phyloP scores from a whole-genome alignment of 2,329 filamentous ascomycete species.

The Rasamsonia emersonii region DNA sequence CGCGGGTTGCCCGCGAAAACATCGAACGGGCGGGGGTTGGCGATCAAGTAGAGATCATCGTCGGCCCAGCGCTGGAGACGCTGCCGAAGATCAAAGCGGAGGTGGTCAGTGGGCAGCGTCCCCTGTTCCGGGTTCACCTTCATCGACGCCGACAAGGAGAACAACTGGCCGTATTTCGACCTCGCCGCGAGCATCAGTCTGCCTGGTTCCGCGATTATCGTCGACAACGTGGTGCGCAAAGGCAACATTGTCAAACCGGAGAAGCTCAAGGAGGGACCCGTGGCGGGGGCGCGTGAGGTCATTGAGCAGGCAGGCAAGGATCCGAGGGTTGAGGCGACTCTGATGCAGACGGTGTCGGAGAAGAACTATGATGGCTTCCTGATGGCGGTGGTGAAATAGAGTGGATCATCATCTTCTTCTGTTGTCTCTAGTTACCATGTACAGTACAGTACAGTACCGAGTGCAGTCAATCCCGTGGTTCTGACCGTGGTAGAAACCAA shows the following conservation, averaged over 20 bases:
- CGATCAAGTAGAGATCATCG: background rate
- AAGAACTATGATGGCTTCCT: background rate
- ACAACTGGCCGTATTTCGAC: conserved; percentile 1
- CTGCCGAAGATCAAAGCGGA: background rate
- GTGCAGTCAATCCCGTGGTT: too few relatives aligned
- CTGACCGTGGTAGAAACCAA: too few relatives aligned
- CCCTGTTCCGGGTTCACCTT: background rate
- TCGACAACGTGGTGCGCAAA: conserved; percentile 1
- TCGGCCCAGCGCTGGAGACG: background rate
- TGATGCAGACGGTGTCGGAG: background rate
- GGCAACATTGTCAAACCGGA: background rate
- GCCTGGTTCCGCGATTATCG: background rate
- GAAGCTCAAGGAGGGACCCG: background rate
- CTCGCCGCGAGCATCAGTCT: background rate
- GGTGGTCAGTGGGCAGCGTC: background rate
- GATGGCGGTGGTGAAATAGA: background rate
- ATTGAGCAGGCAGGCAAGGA: background rate
- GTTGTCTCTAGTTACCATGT: too few relatives aligned
- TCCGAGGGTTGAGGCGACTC: background rate
- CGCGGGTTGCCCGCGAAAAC: background rate
- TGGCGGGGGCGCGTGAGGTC: background rate
- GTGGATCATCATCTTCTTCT: too few relatives aligned
- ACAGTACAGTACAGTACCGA: too few relatives aligned
- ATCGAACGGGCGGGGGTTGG: background rate
- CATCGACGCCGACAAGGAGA: conserved; percentile 1